phyloP scores from a whole-genome alignment of 441 rosid species.

The Rhodomyrtus psidioides region DNA sequence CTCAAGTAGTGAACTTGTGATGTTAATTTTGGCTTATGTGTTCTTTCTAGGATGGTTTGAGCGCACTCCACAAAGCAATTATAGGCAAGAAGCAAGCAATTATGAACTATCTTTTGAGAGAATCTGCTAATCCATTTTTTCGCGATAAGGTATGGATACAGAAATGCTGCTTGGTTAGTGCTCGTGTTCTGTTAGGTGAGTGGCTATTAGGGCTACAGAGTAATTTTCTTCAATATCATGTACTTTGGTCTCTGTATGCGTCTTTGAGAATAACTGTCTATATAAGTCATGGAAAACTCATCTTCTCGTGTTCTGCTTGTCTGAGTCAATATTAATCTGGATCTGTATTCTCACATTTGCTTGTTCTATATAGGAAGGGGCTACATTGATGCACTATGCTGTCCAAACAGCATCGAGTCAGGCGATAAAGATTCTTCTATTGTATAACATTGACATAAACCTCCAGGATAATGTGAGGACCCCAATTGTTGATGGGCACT shows the following conservation, averaged over 20 bases:
- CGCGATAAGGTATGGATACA: slow-evolving; percentile 44
- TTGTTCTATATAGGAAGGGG: slow-evolving; percentile 55
- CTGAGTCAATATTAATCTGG: neutral
- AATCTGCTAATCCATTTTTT: slow-evolving; percentile 83
- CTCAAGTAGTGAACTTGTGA: neutral
- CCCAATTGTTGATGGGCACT: neutral
- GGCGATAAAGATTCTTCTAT: slow-evolving; percentile 64
- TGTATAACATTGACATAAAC: slow-evolving; percentile 79
- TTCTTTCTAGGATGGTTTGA: slow-evolving; percentile 57
- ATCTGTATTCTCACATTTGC: neutral
- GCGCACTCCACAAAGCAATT: slow-evolving; percentile 84
- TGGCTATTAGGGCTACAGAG: neutral
- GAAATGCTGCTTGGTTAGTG: neutral
- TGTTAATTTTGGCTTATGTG: slow-evolving; percentile 4
- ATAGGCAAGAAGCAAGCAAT: slow-evolving; percentile 78
- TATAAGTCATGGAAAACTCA: neutral
- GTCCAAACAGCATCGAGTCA: slow-evolving; percentile 72
- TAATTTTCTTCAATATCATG: neutral
- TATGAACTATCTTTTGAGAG: slow-evolving; percentile 70
- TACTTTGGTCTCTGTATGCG: neutral
- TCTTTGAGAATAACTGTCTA: neutral
- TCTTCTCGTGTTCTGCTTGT: neutral
- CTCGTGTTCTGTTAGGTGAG: neutral
- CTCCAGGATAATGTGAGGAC: slow-evolving; percentile 68
- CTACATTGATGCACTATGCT: slow-evolving; percentile 86